Base-by-base conservation (phyloP, 768 basidiomycete genomes). In the Pleurotus tuber-regium region DNA sequence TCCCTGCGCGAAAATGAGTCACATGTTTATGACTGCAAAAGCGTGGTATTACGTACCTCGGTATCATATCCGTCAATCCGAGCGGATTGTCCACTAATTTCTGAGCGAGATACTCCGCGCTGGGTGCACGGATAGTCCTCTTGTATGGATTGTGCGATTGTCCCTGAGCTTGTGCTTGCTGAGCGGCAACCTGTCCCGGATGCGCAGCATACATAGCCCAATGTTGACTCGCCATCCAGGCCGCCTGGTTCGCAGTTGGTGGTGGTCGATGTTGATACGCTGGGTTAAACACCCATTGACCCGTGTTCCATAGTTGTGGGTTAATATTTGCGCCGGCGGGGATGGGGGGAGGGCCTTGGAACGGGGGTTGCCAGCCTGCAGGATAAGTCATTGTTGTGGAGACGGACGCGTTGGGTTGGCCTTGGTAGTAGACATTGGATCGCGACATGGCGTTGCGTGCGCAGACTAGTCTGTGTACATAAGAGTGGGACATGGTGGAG, bases 31-130 rank as follows among this genome's bases (percentile, higher is more conserved):
- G n/a, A n/a, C n/a, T n/a, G n/a, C n/a, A n/a, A n/a, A n/a, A n/a
- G n/a, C n/a, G n/a, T n/a, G n/a, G n/a, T n/a, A n/a, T n/a, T n/a
- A 77, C 82, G 55, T 59, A 86, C 87, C 75, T 74, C 50, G 79
- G 77, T 36, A 85, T 74, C 83, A 88, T 86, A 46, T 80, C 75
- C 54, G 77, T 70, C 18, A 90, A 71, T 26, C 83, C 84, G 4
- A 90, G 67, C 0, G 83, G 82, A 63, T 90, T 89, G 43, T 83
- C 73, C 1, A 70, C 59, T 23, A 90, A 64, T 59, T 76, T 63
- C 3, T 78, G 79, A 2, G 76, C 75, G 63, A 85, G 79, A 64
- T 90, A 90, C 52, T 80, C 82, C 1, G 79, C 77, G 57, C 83
- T 84, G 4, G 84, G 80, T 0, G 77, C 76, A 36, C 75, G 80